Evolutionary conservation across 257 asterid species (phyloP).

Genomic region (Solanum rostratum): DNA sequence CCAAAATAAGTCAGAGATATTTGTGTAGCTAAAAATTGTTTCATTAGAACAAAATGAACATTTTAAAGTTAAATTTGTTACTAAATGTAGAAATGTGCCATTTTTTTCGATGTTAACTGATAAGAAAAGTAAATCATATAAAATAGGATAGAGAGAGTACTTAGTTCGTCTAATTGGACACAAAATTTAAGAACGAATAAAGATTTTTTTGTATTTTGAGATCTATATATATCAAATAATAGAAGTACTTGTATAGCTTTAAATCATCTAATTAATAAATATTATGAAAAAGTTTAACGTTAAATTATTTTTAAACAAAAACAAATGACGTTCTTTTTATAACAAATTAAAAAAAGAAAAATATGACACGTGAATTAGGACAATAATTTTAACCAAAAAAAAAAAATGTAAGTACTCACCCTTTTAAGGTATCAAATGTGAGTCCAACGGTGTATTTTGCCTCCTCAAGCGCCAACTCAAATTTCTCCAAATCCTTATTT

Average conservation of each 20-base stretch:
- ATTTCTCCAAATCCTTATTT: slow-evolving; percentile 25
- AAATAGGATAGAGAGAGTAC: too few species aligned
- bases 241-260: neutral
- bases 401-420: slow-evolving; percentile 20
- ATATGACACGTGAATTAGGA: neutral
- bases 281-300: neutral
- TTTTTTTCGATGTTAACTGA: too few species aligned
- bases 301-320: neutral
- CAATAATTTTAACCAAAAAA: neutral
- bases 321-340: neutral
- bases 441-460: slow-evolving; percentile 71
- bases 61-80: too few species aligned
- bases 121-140: too few species aligned
- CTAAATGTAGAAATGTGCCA: too few species aligned
- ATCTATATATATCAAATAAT: neutral
- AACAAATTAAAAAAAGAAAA: neutral
- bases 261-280: neutral
- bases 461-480: slow-evolving; percentile 49
- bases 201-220: neutral
- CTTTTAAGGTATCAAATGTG: slow-evolving; percentile 55
- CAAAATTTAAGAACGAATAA: neutral
- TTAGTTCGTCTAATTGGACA: too few species aligned
- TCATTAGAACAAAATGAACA: too few species aligned
- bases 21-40: too few species aligned
- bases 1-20: too few species aligned